A percentile compares a stretch with the other conserved stretches of the same genome.
phyloP scores from a whole-genome alignment of 805 yeast genomes.

The Wickerhamomyces chaumierensis region DNA sequence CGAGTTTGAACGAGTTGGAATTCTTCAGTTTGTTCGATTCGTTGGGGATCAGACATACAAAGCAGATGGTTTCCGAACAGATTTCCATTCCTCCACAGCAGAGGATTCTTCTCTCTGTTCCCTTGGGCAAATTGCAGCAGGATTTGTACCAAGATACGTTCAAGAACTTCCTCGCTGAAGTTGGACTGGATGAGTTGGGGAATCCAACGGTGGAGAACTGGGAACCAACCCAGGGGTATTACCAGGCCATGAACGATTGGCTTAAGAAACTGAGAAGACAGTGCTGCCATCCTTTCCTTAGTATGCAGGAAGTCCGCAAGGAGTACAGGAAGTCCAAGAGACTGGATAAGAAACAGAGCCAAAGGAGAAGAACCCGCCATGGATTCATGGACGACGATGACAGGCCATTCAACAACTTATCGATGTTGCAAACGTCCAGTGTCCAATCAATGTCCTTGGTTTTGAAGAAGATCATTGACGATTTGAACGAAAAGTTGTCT shows the following conservation, averaged over 20 bases:
- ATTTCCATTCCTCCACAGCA: constrained; percentile 71
- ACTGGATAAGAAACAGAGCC: background rate
- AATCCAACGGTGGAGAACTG: constrained; percentile 36
- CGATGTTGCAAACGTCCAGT: background rate
- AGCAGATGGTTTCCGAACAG: constrained; percentile 69
- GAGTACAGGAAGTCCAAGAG: background rate
- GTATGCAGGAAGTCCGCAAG: constrained; percentile 7
- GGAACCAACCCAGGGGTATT: constrained; percentile 32
- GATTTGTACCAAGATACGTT: constrained; percentile 64
- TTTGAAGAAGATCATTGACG: constrained; percentile 48
- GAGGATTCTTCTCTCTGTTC: constrained; percentile 55
- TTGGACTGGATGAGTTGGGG: constrained; percentile 37
- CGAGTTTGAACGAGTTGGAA: constrained; percentile 16
- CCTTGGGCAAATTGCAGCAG: constrained; percentile 76
- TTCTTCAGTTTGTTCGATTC: constrained; percentile 40
- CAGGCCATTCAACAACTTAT: background rate
- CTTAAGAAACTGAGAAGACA: constrained; percentile 58
- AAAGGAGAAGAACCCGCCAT: too few species aligned
- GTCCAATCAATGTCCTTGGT: constrained; percentile 55
- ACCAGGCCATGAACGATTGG: constrained; percentile 54
- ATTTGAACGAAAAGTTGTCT: constrained; percentile 37
- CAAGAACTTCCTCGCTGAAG: constrained; percentile 45
- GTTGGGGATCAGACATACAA: constrained; percentile 70
- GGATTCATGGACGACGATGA: background rate
- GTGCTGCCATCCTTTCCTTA: constrained; percentile 67